Percentiles rank a stretch among this genome's conserved stretches.
phyloP scores from a whole-genome alignment of 129 eudicot genomes.

The Glebionis coronaria region DNA sequence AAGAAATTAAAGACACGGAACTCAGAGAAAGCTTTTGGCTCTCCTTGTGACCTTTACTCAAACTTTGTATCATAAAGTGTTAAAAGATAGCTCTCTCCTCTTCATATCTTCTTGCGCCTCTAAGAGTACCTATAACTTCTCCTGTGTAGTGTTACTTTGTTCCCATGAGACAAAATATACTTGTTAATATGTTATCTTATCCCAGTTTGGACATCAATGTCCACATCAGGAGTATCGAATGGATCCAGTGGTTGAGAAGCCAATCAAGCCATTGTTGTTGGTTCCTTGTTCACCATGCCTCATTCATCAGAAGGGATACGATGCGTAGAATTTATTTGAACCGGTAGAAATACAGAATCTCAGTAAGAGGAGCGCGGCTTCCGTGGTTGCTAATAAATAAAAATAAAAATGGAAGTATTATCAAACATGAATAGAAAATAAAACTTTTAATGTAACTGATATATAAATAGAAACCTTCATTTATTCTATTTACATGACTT shows the following conservation, averaged over 20 bases:
- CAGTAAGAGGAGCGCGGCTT: constrained; percentile 48
- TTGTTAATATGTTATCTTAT: too few species aligned
- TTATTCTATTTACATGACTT: constrained; percentile 10
- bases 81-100: constrained; percentile 57
- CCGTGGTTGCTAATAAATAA: constrained; percentile 47
- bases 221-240: constrained; percentile 58
- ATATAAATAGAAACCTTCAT: constrained; percentile 41
- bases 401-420: background rate
- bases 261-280: too few species aligned
- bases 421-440: background rate
- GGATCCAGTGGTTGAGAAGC: constrained; percentile 38
- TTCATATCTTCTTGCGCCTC: too few species aligned
- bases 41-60: constrained; percentile 48
- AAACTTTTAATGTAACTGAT: background rate
- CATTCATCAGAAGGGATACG: constrained; percentile 33
- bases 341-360: constrained; percentile 26
- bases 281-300: constrained; percentile 44
- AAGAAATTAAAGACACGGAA: too few species aligned
- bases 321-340: constrained; percentile 26
- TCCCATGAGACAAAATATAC: too few species aligned
- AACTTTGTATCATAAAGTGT: constrained; percentile 51
- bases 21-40: background rate
- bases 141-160: too few species aligned
- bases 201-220: constrained; percentile 19
- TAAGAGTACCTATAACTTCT: too few species aligned